Base-by-base conservation (phyloP, 257 asterid species). In the Plantago elongata region DNA sequence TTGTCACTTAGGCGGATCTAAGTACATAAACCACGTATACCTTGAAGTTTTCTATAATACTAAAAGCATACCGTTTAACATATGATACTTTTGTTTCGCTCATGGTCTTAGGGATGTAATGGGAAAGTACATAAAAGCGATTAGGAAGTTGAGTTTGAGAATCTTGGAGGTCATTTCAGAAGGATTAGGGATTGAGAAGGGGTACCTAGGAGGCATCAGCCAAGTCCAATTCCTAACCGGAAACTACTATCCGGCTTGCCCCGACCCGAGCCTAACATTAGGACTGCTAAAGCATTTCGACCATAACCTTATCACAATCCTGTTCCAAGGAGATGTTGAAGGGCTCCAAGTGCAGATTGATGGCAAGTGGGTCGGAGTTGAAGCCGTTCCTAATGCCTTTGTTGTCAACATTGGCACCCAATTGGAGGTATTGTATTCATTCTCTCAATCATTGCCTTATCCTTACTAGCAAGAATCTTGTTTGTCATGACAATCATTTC, bases 341-440 rank as follows among this genome's bases (percentile, higher is more conserved):
- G 95, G 93, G 5, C 88, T 87, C 60, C 88, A 87, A 60, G 64
- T 80, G 37, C 14, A 79, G 37, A 70, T 74, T 27, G 78, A 75
- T 68, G 93, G 74, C 5, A 45, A 77, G 9, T 87, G 95, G 95
- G 65, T 74, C 50, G 76, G 79, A 5, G 83, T 87, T 60, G 74
- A 70, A 27, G 66, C 75, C 54, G 62, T 84, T 13, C 87, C 82
- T 3, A 75, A 77, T 74, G 82, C 90, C 10, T 76, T 84, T 14
- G 74, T 82, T 51, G 84, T 82, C 57, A 76, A 76, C 75, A 46
- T 82, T 30, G 89, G 89, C 62, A 70, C 81, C 66, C 89, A 82
- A 70, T 51, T 85, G 0, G 77, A 78, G 94, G 94, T 84, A 62
- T 9, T 12, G 9, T 49, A 49, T 7, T 50, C 13, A 48, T 48